A percentile compares a stretch with the other conserved stretches of the same genome.
phyloP scores from a whole-genome alignment of 140 eudicot species.

The Ambrosia hybrid region DNA sequence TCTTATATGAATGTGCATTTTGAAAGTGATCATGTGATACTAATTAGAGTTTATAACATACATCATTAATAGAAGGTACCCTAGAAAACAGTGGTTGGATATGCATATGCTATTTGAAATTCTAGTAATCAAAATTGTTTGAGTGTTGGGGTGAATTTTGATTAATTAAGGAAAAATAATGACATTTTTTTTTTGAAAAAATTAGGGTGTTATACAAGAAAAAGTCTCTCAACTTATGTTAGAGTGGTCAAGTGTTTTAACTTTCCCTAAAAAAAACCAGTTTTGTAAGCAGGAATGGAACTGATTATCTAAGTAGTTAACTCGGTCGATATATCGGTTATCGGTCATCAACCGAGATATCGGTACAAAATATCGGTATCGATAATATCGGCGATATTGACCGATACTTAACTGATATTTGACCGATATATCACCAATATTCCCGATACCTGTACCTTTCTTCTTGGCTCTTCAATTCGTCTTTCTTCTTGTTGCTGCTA shows the following conservation, averaged over 20 bases:
- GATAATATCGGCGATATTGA: too few species aligned
- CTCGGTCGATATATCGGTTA: too few species aligned
- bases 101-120: constrained; percentile 3
- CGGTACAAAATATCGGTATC: too few species aligned
- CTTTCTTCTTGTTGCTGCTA: too few species aligned
- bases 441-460: too few species aligned
- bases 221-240: neutral
- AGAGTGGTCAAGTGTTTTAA: neutral
- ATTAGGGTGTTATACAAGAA: neutral
- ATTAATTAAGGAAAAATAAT: neutral
- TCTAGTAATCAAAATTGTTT: neutral
- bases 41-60: neutral
- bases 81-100: neutral
- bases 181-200: neutral
- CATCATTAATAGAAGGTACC: neutral
- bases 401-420: too few species aligned
- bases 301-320: neutral
- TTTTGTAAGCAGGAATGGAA: neutral
- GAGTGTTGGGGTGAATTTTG: neutral
- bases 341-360: too few species aligned
- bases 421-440: too few species aligned
- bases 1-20: neutral
- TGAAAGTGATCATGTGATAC: neutral
- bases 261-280: neutral
- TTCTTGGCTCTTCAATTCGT: too few species aligned